Percentiles rank a stretch among this genome's conserved stretches.
phyloP scores from a whole-genome alignment of 768 basidiomycete species.

The Candolleomyces aberdarensis region DNA sequence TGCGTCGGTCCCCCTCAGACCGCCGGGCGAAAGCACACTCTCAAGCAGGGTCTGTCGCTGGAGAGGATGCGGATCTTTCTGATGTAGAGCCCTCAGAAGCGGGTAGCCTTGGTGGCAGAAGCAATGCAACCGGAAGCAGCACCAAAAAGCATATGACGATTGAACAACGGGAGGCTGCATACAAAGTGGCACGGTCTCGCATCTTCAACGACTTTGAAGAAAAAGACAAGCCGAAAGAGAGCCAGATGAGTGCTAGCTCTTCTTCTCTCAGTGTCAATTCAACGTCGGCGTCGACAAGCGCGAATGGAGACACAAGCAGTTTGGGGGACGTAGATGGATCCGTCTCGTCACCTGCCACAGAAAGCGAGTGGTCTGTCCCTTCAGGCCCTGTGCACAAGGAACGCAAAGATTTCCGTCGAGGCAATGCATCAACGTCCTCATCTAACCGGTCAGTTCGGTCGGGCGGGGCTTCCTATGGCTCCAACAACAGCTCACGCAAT shows the following conservation, averaged over 20 bases:
- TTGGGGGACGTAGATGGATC: conserved; percentile 66
- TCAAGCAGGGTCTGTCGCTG: conserved; percentile 68
- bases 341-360: conserved; percentile 68
- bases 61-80: conserved; percentile 74
- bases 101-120: conserved; percentile 71
- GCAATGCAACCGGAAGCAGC: conserved; percentile 53
- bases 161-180: conserved; percentile 86
- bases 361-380: conserved; percentile 74
- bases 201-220: conserved; percentile 86
- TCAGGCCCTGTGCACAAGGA: conserved; percentile 51
- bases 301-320: conserved; percentile 50
- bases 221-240: conserved; percentile 67
- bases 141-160: conserved; percentile 75
- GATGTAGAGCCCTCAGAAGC: conserved; percentile 79
- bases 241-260: conserved; percentile 73
- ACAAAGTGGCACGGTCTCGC: conserved; percentile 79
- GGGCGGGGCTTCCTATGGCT: conserved; percentile 44
- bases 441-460: conserved; percentile 61
- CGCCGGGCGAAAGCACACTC: conserved; percentile 58
- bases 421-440: conserved; percentile 48
- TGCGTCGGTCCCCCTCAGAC: conserved; percentile 63
- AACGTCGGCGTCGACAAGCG: conserved; percentile 55
- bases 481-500: conserved; percentile 61
- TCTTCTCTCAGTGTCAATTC: conserved; percentile 71
- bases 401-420: conserved; percentile 49